phyloP scores from a whole-genome alignment of 2,329 filamentous ascomycete genomes.

The Fusarium begoniae region DNA sequence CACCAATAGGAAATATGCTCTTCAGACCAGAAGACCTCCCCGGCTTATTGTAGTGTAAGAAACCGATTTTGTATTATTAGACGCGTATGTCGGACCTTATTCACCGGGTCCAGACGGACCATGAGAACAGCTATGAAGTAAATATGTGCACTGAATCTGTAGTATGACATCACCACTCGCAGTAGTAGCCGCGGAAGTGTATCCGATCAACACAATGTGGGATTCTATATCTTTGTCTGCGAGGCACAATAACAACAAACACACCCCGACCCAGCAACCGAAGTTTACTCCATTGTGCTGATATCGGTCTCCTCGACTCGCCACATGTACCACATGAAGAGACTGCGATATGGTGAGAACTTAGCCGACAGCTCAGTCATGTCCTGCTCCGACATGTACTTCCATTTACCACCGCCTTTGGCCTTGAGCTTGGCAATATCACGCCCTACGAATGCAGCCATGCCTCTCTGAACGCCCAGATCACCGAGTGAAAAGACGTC shows the following conservation, averaged over 20 bases:
- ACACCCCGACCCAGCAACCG: conserved; percentile 27
- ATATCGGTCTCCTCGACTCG: conserved; percentile 82
- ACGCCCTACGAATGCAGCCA: conserved; percentile 85
- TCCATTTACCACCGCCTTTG: conserved; percentile 88
- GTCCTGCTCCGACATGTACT: conserved; percentile 95
- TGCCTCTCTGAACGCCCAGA: conserved; percentile 91
- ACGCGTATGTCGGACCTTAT: neutral
- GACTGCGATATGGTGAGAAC: conserved; percentile 86
- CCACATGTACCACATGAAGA: conserved; percentile 99
- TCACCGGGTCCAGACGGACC: conserved; percentile 9
- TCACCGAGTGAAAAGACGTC: conserved; percentile 95
- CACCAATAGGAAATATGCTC: neutral
- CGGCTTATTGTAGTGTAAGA: neutral
- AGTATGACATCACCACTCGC: conserved; percentile 33
- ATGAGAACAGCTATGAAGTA: neutral
- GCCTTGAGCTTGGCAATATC: conserved; percentile 86
- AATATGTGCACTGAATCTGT: neutral
- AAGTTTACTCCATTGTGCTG: conserved; percentile 60
- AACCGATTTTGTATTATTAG: conserved; percentile 7
- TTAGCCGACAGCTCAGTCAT: conserved; percentile 84
- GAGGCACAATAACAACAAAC: conserved; percentile 17
- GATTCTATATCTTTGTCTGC: neutral
- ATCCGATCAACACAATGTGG: conserved; percentile 8
- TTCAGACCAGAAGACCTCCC: neutral
- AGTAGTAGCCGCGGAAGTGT: neutral